Conservation (phyloP, 495 filamentous ascomycete genomes). For the Penicillium roqueforti region DNA sequence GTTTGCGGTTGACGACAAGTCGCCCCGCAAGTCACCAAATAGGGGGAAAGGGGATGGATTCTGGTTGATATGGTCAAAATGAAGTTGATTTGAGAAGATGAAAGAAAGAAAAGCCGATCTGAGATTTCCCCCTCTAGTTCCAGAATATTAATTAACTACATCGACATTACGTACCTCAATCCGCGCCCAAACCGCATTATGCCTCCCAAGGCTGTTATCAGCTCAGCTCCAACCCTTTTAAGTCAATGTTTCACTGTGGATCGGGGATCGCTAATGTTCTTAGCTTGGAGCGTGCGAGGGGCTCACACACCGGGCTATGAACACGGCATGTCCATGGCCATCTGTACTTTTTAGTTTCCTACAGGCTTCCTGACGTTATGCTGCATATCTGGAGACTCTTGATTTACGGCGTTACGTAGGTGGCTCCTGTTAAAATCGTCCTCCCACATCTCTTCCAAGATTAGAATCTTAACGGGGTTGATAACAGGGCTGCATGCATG, state of each 20-base stretch:
- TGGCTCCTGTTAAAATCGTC: no score
- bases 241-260: conserved; percentile 32
- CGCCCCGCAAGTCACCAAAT: conserved; percentile 20
- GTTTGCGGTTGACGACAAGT: conserved; percentile 31
- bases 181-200: neutral
- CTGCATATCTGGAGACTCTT: neutral
- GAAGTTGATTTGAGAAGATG: neutral
- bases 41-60: conserved; percentile 2
- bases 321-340: neutral
- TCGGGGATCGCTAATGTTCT: conserved; percentile 24
- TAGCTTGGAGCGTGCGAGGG: conserved; percentile 15
- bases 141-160: no score
- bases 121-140: neutral
- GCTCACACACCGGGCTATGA: neutral
- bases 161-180: conserved; percentile 25
- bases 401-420: no score
- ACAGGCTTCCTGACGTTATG: neutral
- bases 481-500: neutral
- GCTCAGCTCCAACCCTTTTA: neutral
- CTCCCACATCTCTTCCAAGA: neutral
- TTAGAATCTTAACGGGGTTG: neutral
- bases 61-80: neutral
- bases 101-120: neutral
- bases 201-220: neutral
- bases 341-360: neutral